Conservation (phyloP, 176 grass and related monocot genomes). For the Hsuehochloa calcarea region DNA sequence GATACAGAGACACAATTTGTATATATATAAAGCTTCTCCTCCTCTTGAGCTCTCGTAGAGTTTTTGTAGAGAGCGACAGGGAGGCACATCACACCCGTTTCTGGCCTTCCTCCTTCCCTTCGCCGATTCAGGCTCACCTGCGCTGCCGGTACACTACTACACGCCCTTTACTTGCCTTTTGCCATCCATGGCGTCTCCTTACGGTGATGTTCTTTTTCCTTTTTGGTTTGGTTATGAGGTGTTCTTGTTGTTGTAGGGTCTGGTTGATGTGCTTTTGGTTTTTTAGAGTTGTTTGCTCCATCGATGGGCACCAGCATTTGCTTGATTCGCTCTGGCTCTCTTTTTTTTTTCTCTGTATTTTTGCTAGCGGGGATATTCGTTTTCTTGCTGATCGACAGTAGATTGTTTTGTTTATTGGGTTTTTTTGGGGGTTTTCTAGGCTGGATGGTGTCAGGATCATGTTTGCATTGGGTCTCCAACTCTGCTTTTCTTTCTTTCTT, state of each 20-base stretch:
- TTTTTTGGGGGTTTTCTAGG: background rate
- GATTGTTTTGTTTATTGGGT: conserved; percentile 31
- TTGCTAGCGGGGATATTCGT: background rate
- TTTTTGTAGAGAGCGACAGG: background rate
- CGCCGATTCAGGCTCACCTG: background rate
- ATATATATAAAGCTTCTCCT: conserved; percentile 27
- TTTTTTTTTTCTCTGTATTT: background rate
- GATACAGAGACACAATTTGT: background rate
- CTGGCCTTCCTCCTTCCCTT: background rate
- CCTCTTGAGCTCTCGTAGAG: background rate
- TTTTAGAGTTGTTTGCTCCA: background rate
- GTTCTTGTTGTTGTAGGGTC: background rate
- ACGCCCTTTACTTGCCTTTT: background rate
- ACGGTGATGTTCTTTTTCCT: background rate
- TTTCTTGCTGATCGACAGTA: conserved; percentile 4
- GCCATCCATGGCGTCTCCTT: background rate
- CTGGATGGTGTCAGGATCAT: conserved; percentile 28
- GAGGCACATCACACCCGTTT: background rate
- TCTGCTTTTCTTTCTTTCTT: background rate
- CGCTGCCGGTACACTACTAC: background rate
- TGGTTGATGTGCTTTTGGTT: background rate
- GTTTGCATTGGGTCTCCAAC: conserved; percentile 46
- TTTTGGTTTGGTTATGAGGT: background rate
- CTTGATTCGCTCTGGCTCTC: background rate
- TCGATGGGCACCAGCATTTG: conserved; percentile 19